These are phyloP conservation scores for Yamadazyma nakazawae DNA, from an alignment of 805 yeast genomes.

Conservation along the genomic window DNA sequence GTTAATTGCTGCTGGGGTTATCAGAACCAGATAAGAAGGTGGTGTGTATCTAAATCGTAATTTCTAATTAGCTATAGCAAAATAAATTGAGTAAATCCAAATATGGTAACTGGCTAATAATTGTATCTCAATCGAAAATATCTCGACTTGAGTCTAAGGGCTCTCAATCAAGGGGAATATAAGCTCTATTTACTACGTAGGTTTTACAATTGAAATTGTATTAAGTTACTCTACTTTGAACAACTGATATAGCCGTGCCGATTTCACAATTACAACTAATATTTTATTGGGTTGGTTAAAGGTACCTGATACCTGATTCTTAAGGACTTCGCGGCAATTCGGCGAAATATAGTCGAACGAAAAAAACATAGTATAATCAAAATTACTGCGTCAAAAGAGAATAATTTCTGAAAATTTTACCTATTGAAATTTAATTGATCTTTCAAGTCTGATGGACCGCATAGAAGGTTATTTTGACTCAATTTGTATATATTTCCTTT, in stretches of 20 bases:
- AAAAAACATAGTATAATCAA: neutral
- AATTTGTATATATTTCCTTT: neutral
- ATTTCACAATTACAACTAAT: too few relatives aligned
- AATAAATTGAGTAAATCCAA: neutral
- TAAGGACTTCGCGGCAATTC: neutral
- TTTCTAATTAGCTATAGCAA: neutral
- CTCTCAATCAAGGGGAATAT: too few relatives aligned
- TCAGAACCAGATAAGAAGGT: constrained; percentile 68
- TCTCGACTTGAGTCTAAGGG: too few relatives aligned
- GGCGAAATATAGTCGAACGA: constrained; percentile 1
- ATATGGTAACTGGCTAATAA: neutral
- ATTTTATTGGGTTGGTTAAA: too few relatives aligned
- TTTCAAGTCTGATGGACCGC: constrained; percentile 4
- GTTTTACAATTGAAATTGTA: too few relatives aligned
- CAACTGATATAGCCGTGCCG: too few relatives aligned
- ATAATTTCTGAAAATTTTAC: constrained; percentile 5
- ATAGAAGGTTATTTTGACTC: neutral
- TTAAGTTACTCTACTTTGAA: too few relatives aligned
- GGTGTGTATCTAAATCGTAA: too few relatives aligned
- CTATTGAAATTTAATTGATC: neutral
- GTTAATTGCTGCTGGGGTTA: constrained; percentile 94
- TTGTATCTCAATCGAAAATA: neutral
- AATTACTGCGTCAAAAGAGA: constrained; percentile 4
- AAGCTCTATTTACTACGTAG: too few relatives aligned
- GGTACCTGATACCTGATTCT: neutral